These are phyloP conservation scores for Zoysia japonica DNA, from an alignment of 176 grass and related monocot species.

Conservation along the genomic window DNA sequence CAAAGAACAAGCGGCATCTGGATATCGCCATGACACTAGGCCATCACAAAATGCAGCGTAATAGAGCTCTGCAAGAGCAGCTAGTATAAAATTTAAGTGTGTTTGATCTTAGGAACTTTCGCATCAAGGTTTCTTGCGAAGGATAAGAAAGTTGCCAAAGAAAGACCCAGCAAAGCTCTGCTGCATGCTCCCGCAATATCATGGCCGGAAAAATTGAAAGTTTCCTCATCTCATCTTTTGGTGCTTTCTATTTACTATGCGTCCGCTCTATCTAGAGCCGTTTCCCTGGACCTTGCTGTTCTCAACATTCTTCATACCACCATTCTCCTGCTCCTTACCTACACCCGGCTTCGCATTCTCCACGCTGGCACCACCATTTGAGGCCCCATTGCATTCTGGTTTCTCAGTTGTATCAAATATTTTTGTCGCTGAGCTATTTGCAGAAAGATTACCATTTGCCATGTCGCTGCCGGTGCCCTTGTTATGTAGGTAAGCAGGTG, in stretches of 20 bases:
- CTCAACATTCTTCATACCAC: conserved; percentile 38
- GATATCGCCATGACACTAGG: conserved; percentile 1
- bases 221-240: conserved; percentile 30
- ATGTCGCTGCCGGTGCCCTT: conserved; percentile 30
- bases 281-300: conserved; percentile 38
- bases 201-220: conserved; percentile 16
- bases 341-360: conserved; percentile 25
- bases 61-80: conserved; percentile 46
- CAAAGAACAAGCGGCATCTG: not conserved
- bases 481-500: conserved; percentile 24
- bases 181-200: conserved; percentile 9
- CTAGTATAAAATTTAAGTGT: conserved; percentile 52
- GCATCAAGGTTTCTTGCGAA: conserved; percentile 19
- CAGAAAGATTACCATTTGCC: conserved; percentile 42
- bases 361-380: conserved; percentile 22
- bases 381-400: conserved; percentile 48
- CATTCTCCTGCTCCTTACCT: conserved; percentile 38
- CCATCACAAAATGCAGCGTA: conserved; percentile 29
- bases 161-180: conserved; percentile 22
- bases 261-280: conserved; percentile 34
- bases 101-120: conserved; percentile 31
- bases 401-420: conserved; percentile 24
- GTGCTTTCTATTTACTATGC: conserved; percentile 52
- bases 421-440: conserved; percentile 38
- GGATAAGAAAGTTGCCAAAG: conserved; percentile 15